Percentiles rank a stretch among this genome's conserved stretches.
These are phyloP conservation scores for Comarum palustre DNA, from an alignment of 306 rosid species.

Conservation along the genomic window DNA sequence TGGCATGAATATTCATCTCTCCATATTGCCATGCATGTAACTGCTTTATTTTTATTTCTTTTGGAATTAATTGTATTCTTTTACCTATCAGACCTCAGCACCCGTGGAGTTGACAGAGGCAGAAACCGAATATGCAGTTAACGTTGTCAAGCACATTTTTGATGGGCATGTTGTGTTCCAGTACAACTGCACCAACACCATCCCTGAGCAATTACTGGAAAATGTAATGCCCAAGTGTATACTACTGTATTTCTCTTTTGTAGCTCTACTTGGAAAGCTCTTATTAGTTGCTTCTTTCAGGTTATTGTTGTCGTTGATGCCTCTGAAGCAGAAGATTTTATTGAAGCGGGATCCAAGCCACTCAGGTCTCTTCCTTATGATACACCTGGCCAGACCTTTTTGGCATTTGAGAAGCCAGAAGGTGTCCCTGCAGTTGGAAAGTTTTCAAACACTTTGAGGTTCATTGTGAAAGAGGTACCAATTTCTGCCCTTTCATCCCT, in stretches of 20 bases:
- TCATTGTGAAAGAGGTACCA: conserved; percentile 86
- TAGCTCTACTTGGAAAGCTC: conserved; percentile 18
- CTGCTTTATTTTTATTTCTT: conserved; percentile 9
- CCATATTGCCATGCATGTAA: conserved; percentile 14
- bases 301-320: conserved; percentile 79
- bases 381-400: conserved; percentile 84
- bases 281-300: conserved; percentile 39
- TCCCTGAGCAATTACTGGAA: conserved; percentile 92
- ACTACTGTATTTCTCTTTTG: conserved; percentile 8
- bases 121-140: conserved; percentile 94
- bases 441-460: conserved; percentile 70
- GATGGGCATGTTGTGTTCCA: conserved; percentile 88
- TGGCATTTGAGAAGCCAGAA: conserved; percentile 89
- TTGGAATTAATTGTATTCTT: conserved; percentile 16
- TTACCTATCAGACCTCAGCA: conserved; percentile 74
- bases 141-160: conserved; percentile 89
- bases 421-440: conserved; percentile 75
- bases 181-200: conserved; percentile 95
- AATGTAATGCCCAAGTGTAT: conserved; percentile 44
- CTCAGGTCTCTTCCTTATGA: conserved; percentile 92
- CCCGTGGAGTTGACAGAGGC: conserved; percentile 98
- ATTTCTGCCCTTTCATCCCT: neutral
- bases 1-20: conserved; percentile 13
- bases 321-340: conserved; percentile 87
- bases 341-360: conserved; percentile 69